phyloP scores from a whole-genome alignment of 1,284 basidiomycete species.

The Rhodotorula sp. region DNA sequence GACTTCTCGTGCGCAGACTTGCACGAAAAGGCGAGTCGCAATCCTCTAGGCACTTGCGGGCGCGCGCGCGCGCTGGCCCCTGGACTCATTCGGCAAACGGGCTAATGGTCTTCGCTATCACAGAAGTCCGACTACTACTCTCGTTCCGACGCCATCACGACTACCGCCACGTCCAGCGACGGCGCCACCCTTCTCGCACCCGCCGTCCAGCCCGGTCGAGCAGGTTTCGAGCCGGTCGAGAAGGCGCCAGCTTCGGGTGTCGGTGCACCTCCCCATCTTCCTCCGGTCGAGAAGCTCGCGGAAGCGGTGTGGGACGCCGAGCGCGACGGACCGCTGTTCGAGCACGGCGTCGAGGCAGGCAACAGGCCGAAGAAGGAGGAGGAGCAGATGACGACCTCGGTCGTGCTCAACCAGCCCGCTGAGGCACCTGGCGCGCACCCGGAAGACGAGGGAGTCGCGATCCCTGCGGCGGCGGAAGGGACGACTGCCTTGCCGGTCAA shows the following conservation, averaged over 20 bases:
- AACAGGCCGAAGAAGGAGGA: no score
- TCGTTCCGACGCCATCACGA: not conserved
- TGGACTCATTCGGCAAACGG: not conserved
- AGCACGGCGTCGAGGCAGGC: not conserved
- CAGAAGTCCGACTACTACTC: conserved; percentile 20
- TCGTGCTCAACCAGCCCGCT: conserved; percentile 13
- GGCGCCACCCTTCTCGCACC: conserved; percentile 7
- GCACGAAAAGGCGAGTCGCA: conserved; percentile 14
- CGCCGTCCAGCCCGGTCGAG: conserved; percentile 22
- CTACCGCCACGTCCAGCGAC: not conserved
- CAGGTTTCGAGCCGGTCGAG: conserved; percentile 19
- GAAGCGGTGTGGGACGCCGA: not conserved
- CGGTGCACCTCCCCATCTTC: not conserved
- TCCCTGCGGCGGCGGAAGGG: conserved; percentile 27
- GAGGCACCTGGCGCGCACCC: not conserved
- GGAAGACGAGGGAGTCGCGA: conserved; percentile 22
- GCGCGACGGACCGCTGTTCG: conserved; percentile 8
- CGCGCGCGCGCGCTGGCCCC: not conserved
- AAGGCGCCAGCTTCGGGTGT: conserved; percentile 20
- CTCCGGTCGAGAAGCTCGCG: not conserved
- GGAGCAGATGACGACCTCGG: conserved; percentile 1
- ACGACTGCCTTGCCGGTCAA: conserved; percentile 16
- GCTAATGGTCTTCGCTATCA: not conserved
- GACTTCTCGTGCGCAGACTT: conserved; percentile 81
- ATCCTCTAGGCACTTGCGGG: not conserved